Evolutionary conservation across 1,284 basidiomycete species (phyloP).

Genomic region (Puccinia hordei): DNA sequence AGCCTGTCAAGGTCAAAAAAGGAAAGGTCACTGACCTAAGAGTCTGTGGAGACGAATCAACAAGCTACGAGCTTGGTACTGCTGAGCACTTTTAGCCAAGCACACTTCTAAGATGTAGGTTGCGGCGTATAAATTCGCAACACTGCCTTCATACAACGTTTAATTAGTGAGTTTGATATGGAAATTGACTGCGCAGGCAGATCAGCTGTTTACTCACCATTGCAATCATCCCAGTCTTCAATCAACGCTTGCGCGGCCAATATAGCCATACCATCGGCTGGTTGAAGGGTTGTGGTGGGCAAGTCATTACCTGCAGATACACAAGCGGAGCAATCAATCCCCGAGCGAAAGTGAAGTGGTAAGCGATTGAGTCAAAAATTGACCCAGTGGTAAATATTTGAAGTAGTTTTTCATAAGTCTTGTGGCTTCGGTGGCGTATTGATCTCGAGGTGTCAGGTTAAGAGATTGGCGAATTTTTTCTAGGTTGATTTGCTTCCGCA

Average conservation of each 20-base stretch:
- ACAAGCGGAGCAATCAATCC: background rate
- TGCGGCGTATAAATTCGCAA: slow-evolving; percentile 68
- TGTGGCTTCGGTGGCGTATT: background rate
- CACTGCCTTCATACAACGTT: slow-evolving; percentile 61
- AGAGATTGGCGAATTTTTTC: slow-evolving; percentile 34
- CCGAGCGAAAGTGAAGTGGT: background rate
- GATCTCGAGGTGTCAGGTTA: background rate
- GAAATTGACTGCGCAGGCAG: slow-evolving; percentile 39
- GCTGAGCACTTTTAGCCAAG: slow-evolving; percentile 71
- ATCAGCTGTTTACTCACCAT: slow-evolving; percentile 23
- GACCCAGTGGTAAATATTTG: slow-evolving; percentile 42
- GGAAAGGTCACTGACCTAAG: slow-evolving; percentile 65
- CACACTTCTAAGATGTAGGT: slow-evolving; percentile 71
- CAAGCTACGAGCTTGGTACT: slow-evolving; percentile 73
- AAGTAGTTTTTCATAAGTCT: slow-evolving; percentile 32
- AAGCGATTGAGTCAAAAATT: background rate
- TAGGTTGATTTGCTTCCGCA: slow-evolving; percentile 39
- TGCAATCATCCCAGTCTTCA: slow-evolving; percentile 64
- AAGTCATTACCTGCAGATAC: slow-evolving; percentile 63
- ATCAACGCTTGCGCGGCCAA: slow-evolving; percentile 72
- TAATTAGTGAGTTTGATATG: background rate
- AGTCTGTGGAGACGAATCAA: slow-evolving; percentile 76
- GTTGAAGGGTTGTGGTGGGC: slow-evolving; percentile 77
- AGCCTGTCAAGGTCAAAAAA: background rate
- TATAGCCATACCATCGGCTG: slow-evolving; percentile 78